Percentiles rank a stretch among this genome's conserved stretches.
These are phyloP conservation scores for Antrodiella citrinella DNA, from an alignment of 768 basidiomycete species.

Conservation along the genomic window DNA sequence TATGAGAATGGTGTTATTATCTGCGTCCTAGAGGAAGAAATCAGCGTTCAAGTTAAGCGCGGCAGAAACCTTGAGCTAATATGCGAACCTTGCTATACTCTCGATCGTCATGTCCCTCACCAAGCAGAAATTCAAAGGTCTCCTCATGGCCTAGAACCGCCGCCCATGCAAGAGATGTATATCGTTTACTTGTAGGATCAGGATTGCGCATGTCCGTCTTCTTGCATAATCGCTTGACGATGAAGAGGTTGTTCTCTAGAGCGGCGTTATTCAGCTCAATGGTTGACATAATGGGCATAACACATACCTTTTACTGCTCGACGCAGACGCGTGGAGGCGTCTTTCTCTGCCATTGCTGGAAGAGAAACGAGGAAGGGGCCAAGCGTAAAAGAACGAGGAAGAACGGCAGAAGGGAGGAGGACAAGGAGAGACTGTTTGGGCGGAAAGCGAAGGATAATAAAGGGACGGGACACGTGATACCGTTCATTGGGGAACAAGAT, in stretches of 20 bases:
- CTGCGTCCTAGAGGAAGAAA: slow-evolving; percentile 69
- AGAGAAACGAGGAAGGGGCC: slow-evolving; percentile 13
- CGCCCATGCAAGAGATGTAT: slow-evolving; percentile 89
- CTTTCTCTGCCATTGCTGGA: slow-evolving; percentile 70
- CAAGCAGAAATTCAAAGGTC: slow-evolving; percentile 86
- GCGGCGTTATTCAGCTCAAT: slow-evolving; percentile 6
- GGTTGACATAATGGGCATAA: slow-evolving; percentile 2
- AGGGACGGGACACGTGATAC: slow-evolving; percentile 1
- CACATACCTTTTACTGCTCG: slow-evolving; percentile 69
- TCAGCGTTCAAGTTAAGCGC: background rate
- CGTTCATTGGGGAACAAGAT: background rate
- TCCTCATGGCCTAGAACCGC: slow-evolving; percentile 85
- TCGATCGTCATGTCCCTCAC: slow-evolving; percentile 85
- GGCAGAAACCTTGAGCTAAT: too few species aligned
- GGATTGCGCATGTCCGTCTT: slow-evolving; percentile 88
- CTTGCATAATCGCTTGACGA: slow-evolving; percentile 82
- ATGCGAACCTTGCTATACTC: slow-evolving; percentile 85
- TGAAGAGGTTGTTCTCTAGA: slow-evolving; percentile 89
- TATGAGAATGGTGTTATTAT: slow-evolving; percentile 90
- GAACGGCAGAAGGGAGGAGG: slow-evolving; percentile 11
- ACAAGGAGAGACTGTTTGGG: slow-evolving; percentile 10
- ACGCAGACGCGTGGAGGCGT: slow-evolving; percentile 64
- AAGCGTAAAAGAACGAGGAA: slow-evolving; percentile 5
- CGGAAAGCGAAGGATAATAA: slow-evolving; percentile 19
- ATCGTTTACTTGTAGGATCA: slow-evolving; percentile 64